Conservation (phyloP, 1,139 yeast genomes). For the Saccharomycopsis hybrid region DNA sequence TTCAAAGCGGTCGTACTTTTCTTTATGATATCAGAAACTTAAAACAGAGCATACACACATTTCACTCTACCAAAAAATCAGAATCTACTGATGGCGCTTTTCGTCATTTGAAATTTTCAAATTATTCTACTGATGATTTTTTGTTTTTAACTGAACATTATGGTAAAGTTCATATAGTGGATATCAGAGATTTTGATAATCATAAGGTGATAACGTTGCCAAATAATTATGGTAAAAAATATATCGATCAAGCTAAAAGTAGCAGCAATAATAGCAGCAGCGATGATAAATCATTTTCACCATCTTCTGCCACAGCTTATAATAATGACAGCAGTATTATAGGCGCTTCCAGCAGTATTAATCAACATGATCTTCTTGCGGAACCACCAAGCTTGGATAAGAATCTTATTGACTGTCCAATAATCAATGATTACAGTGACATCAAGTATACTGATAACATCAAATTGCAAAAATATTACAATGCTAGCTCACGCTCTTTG, state of each 20-base stretch:
- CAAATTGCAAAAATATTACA: slow-evolving; percentile 5
- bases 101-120: slow-evolving; percentile 62
- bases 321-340: background rate
- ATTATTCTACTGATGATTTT: slow-evolving; percentile 61
- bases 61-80: slow-evolving; percentile 52
- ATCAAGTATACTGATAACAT: slow-evolving; percentile 4
- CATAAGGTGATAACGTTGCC: slow-evolving; percentile 72
- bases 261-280: background rate
- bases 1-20: slow-evolving; percentile 77
- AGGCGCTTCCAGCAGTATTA: background rate
- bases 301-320: background rate
- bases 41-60: slow-evolving; percentile 42
- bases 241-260: background rate
- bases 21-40: slow-evolving; percentile 70
- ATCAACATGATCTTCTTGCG: background rate
- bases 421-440: slow-evolving; percentile 9
- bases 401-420: background rate
- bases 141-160: slow-evolving; percentile 76
- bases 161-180: slow-evolving; percentile 79
- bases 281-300: background rate
- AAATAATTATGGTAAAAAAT: slow-evolving; percentile 24
- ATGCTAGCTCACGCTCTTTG: background rate
- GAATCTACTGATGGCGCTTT: slow-evolving; percentile 43
- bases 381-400: too few relatives aligned
- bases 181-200: slow-evolving; percentile 61